These are phyloP conservation scores for Xylariaceae sp. DNA, from an alignment of 2,329 filamentous ascomycete species.

Conservation along the genomic window DNA sequence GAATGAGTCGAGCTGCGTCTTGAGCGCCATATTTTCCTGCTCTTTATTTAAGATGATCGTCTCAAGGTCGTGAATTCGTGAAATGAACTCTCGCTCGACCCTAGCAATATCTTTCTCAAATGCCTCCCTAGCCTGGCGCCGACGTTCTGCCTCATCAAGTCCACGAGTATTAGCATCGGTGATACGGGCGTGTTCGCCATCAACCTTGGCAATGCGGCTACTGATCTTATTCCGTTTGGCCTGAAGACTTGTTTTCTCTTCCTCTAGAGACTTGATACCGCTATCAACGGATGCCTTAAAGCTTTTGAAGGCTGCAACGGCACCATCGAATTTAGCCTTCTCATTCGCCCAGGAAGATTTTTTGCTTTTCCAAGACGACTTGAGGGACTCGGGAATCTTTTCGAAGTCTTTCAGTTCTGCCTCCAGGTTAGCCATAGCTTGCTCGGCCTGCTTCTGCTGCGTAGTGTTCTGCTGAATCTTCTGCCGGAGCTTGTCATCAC, in stretches of 20 bases:
- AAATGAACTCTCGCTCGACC: constrained; percentile 52
- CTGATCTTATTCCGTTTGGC: constrained; percentile 76
- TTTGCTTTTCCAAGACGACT: constrained; percentile 60
- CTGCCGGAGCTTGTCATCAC: constrained; percentile 77
- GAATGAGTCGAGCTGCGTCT: constrained; percentile 48
- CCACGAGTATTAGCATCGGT: constrained; percentile 71
- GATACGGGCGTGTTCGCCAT: constrained; percentile 74
- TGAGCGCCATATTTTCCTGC: constrained; percentile 46
- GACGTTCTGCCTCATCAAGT: constrained; percentile 67
- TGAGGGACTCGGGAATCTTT: constrained; percentile 66
- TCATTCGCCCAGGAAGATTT: constrained; percentile 60
- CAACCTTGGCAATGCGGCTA: constrained; percentile 72
- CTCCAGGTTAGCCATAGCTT: constrained; percentile 60
- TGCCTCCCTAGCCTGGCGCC: constrained; percentile 55
- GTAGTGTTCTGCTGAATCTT: constrained; percentile 78
- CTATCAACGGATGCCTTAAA: constrained; percentile 67
- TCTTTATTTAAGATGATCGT: constrained; percentile 47
- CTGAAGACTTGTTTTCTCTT: constrained; percentile 67
- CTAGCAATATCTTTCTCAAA: constrained; percentile 54
- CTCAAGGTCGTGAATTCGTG: constrained; percentile 47
- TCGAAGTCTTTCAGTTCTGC: constrained; percentile 69
- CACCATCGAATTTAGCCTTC: constrained; percentile 65
- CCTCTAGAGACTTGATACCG: constrained; percentile 66
- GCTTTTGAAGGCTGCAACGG: constrained; percentile 59
- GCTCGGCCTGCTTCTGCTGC: constrained; percentile 70